phyloP scores from a whole-genome alignment of 2,329 filamentous ascomycete genomes.

The Coleophoma crateriformis region DNA sequence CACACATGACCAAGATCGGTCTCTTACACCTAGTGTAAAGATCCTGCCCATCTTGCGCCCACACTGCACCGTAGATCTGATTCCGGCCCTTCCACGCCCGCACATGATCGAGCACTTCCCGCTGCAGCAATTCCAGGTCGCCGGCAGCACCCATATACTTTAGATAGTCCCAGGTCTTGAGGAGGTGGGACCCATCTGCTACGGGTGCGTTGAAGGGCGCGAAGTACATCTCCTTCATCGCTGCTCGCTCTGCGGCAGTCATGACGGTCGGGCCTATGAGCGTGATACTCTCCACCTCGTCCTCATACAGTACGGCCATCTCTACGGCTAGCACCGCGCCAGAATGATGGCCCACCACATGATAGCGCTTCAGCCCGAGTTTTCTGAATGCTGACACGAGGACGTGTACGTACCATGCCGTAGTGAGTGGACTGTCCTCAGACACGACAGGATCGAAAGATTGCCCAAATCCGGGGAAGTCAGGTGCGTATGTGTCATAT shows the following conservation, averaged over 20 bases:
- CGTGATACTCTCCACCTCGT: neutral
- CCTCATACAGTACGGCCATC: neutral
- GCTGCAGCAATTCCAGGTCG: slow-evolving; percentile 1
- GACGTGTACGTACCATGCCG: neutral
- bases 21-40: neutral
- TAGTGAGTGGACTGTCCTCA: neutral
- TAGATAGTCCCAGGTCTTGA: slow-evolving; percentile 4
- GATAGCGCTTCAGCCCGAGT: neutral
- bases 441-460: neutral
- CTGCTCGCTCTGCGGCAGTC: too few relatives aligned
- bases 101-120: slow-evolving; percentile 5
- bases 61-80: slow-evolving; percentile 4
- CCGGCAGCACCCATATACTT: slow-evolving; percentile 1
- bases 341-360: slow-evolving; percentile 3
- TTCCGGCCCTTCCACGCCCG: slow-evolving; percentile 3
- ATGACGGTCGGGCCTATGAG: neutral
- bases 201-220: too few relatives aligned
- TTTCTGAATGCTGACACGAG: neutral
- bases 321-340: slow-evolving; percentile 1
- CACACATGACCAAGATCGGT: slow-evolving; percentile 3
- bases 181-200: slow-evolving; percentile 1
- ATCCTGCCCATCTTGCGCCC: slow-evolving; percentile 1
- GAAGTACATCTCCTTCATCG: too few relatives aligned
- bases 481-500: neutral
- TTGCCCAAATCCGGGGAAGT: slow-evolving; percentile 1